These are phyloP conservation scores for Myochromella boudieri DNA, from an alignment of 768 basidiomycete genomes.

Conservation along the genomic window DNA sequence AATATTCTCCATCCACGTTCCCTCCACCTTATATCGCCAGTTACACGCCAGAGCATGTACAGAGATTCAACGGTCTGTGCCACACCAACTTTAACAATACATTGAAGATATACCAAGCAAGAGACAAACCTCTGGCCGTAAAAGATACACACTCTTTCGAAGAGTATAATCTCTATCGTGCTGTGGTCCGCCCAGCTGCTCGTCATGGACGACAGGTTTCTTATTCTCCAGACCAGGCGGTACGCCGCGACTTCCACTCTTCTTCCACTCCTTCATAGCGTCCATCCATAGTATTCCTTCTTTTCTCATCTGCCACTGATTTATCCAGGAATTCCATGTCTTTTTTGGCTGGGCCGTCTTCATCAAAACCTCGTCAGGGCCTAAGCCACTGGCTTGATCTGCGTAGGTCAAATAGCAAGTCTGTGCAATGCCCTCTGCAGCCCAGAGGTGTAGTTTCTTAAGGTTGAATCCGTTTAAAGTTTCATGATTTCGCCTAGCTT, in stretches of 20 bases:
- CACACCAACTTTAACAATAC: slow-evolving; percentile 3
- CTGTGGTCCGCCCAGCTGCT: slow-evolving; percentile 23
- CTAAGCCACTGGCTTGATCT: slow-evolving; percentile 67
- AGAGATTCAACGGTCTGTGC: slow-evolving; percentile 70
- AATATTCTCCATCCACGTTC: slow-evolving; percentile 72
- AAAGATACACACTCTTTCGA: slow-evolving; percentile 45
- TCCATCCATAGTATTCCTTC: slow-evolving; percentile 44
- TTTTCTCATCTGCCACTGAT: slow-evolving; percentile 18
- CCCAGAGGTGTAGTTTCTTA: slow-evolving; percentile 71
- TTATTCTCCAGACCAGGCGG: slow-evolving; percentile 55
- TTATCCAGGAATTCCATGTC: slow-evolving; percentile 17
- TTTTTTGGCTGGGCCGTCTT: slow-evolving; percentile 23
- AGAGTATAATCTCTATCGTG: slow-evolving; percentile 55
- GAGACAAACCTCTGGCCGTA: slow-evolving; percentile 67
- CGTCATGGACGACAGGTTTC: slow-evolving; percentile 34
- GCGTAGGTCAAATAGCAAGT: slow-evolving; percentile 72
- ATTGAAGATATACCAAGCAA: background rate
- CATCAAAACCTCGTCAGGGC: slow-evolving; percentile 59
- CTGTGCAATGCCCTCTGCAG: slow-evolving; percentile 72
- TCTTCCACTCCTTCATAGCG: slow-evolving; percentile 48
- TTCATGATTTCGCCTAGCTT: slow-evolving; percentile 32
- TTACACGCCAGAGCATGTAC: slow-evolving; percentile 69
- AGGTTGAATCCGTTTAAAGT: slow-evolving; percentile 47
- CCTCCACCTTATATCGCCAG: slow-evolving; percentile 68
- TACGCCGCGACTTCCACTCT: slow-evolving; percentile 39